These are phyloP conservation scores for Fusarium guadeloupense DNA, from an alignment of 2,329 filamentous ascomycete species.

Conservation along the genomic window DNA sequence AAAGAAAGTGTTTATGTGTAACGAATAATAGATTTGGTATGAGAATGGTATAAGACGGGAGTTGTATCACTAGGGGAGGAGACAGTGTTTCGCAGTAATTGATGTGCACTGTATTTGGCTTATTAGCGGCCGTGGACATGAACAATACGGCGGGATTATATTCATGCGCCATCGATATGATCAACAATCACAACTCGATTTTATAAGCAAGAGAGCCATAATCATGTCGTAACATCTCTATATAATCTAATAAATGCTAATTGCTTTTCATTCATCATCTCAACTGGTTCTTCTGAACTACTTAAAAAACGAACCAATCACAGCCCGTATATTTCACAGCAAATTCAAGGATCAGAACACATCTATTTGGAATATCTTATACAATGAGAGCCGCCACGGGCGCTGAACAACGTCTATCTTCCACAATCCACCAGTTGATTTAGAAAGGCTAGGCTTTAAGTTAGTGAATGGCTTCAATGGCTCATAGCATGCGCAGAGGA, in stretches of 20 bases:
- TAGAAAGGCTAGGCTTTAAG: constrained; percentile 51
- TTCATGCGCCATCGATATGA: too few relatives aligned
- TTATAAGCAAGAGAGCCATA: neutral
- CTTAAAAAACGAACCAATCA: constrained; percentile 36
- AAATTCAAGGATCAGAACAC: constrained; percentile 39
- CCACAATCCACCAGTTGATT: constrained; percentile 41
- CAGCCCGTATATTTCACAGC: constrained; percentile 40
- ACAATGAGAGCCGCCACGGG: constrained; percentile 47
- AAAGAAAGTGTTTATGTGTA: constrained; percentile 1
- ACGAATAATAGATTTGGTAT: neutral
- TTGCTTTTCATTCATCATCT: neutral
- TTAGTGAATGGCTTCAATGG: constrained; percentile 33
- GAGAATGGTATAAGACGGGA: constrained; percentile 22
- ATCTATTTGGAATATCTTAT: constrained; percentile 53
- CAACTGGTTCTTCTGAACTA: neutral
- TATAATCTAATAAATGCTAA: neutral
- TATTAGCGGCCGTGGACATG: neutral
- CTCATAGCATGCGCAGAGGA: constrained; percentile 30
- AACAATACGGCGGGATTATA: too few relatives aligned
- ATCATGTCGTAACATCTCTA: neutral
- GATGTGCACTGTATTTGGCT: constrained; percentile 31
- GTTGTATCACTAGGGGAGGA: constrained; percentile 13
- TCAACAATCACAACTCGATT: too few relatives aligned
- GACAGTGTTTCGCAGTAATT: constrained; percentile 17
- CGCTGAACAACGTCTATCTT: constrained; percentile 45